Percentiles rank a stretch among this genome's conserved stretches.
These are phyloP conservation scores for Cryphonectria parasitica DNA, from an alignment of 2,329 filamentous ascomycete species.

Conservation along the genomic window DNA sequence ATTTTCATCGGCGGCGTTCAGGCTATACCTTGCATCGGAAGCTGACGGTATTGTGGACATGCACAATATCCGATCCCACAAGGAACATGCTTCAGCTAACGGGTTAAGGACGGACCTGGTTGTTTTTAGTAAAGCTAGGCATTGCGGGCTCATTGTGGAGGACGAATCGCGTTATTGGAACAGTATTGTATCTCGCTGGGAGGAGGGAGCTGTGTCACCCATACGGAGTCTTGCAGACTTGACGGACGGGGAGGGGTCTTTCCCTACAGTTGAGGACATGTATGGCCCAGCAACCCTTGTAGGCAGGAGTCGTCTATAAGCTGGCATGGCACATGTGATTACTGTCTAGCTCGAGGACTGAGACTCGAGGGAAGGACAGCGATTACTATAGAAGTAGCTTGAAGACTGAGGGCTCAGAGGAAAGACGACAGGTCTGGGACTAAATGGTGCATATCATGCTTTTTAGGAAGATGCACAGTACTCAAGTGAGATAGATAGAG, in stretches of 20 bases:
- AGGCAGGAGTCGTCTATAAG: neutral
- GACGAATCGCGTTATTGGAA: constrained; percentile 20
- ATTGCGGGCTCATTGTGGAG: constrained; percentile 26
- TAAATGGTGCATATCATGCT: too few species aligned
- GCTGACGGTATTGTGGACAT: constrained; percentile 18
- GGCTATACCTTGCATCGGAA: constrained; percentile 26
- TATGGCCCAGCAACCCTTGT: neutral
- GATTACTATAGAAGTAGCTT: neutral
- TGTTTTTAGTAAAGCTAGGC: constrained; percentile 17
- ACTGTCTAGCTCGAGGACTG: neutral
- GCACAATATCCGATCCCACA: constrained; percentile 17
- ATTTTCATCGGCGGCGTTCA: constrained; percentile 15
- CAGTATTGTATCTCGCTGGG: constrained; percentile 17
- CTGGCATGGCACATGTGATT: neutral
- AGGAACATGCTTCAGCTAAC: constrained; percentile 12
- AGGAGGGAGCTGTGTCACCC: neutral
- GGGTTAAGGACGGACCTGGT: constrained; percentile 15
- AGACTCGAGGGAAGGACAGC: neutral
- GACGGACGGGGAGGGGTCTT: neutral
- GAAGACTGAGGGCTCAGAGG: neutral
- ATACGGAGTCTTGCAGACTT: neutral
- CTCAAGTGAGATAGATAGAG: neutral
- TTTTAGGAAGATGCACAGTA: neutral
- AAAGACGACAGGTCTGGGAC: neutral
- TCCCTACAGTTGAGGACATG: neutral